Evolutionary conservation across 2,329 filamentous ascomycete species (phyloP), one percentile per base, ranked within the genome.

Genomic region (Intubia oerlemansii): DNA sequence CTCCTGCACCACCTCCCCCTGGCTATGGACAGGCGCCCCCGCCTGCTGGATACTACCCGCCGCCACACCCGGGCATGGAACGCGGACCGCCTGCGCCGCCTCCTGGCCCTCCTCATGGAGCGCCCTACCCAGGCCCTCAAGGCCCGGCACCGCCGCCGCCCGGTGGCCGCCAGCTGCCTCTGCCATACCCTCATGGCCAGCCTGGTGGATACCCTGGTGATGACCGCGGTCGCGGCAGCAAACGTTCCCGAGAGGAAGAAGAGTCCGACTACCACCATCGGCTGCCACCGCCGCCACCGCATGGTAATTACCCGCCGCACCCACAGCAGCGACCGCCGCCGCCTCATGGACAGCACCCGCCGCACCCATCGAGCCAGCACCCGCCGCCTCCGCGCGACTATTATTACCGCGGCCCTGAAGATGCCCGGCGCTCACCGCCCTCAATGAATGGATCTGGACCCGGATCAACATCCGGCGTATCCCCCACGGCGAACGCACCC

Each of bases 381-480:
- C n/a, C n/a, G n/a, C n/a, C n/a, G n/a, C n/a, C n/a, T n/a, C n/a
- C n/a, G n/a, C n/a, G n/a, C n/a, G n/a, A n/a, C n/a, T n/a, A n/a
- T 1, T 38, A 38, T 27, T 35, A 38, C 12, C 32, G 33, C 7
- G 32, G 24, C 13, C 28, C 31, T 1, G 36, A 38, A 4, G 24
- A 30, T 9, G 28, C 25, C 6, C 37, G 32, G 13, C 35, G 32
- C n/a, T 38, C 37, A 11, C 36, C 36, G 5, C 30, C 36, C 0
- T 33, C n/a, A n/a, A n/a, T n/a, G n/a, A n/a, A 50, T 44, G 27
- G 53, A 44, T 23, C 53, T 46, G n/a, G n/a, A n/a, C n/a, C n/a
- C n/a, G n/a, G n/a, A n/a, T 13, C 32, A 42, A 48, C 34, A 45
- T 52, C 24, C 47, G 56, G 20, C 42, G 47, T n/a, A n/a, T n/a